These are phyloP conservation scores for Capsella bursapastoris DNA, from an alignment of 345 rosid species.

Conservation along the genomic window DNA sequence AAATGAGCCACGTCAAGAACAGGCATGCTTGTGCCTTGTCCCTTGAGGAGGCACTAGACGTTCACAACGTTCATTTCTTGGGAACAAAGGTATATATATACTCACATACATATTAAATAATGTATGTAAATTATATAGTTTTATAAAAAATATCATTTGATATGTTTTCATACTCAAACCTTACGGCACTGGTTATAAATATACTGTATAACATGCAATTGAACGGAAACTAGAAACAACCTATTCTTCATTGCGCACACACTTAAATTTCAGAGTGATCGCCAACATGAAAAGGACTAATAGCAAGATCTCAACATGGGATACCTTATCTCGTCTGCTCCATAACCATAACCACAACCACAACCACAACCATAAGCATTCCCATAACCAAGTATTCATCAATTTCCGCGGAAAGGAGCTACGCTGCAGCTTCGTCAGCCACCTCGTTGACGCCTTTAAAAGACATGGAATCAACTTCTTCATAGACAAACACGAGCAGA, in stretches of 20 bases:
- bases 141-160: no score
- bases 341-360: neutral
- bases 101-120: neutral
- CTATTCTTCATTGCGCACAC: neutral
- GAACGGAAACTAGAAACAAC: neutral
- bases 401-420: constrained; percentile 20
- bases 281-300: neutral
- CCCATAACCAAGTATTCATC: constrained; percentile 17
- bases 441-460: constrained; percentile 14
- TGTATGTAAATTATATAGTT: neutral
- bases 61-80: neutral
- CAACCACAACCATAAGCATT: no score
- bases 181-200: neutral
- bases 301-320: neutral
- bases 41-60: neutral
- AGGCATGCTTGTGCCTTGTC: neutral
- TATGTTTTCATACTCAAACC: neutral
- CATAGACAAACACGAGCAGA: constrained; percentile 23
- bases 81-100: neutral
- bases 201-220: neutral
- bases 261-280: neutral
- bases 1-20: neutral
- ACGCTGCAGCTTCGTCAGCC: constrained; percentile 22
- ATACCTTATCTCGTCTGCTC: neutral
- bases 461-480: constrained; percentile 21